Evolutionary conservation across 805 yeast genomes (phyloP).

Genomic region (Diddensiella santjacobensis): DNA sequence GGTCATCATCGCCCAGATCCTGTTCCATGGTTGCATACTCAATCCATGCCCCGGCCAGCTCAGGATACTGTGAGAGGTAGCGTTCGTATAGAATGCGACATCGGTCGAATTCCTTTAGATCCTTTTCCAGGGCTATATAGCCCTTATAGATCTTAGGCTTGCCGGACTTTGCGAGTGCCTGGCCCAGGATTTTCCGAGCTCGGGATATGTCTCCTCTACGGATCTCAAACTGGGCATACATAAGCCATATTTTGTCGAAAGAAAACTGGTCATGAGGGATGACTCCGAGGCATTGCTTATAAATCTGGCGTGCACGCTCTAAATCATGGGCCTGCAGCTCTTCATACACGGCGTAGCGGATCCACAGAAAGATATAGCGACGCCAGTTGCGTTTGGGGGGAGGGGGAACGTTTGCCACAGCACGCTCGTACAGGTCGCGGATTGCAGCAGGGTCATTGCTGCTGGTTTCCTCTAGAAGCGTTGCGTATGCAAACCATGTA

Average conservation of each 20-base stretch:
- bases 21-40: constrained; percentile 67
- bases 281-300: constrained; percentile 44
- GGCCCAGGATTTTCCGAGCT: constrained; percentile 70
- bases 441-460: constrained; percentile 19
- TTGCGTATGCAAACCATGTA: constrained; percentile 76
- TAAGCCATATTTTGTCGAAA: constrained; percentile 71
- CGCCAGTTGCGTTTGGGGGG: constrained; percentile 52
- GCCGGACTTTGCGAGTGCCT: constrained; percentile 57
- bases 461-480: constrained; percentile 43
- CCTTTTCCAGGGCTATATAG: constrained; percentile 66
- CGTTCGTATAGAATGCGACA: constrained; percentile 70
- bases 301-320: constrained; percentile 48
- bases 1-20: constrained; percentile 59
- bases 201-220: constrained; percentile 48
- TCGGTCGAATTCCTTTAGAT: constrained; percentile 74
- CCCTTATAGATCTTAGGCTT: constrained; percentile 53
- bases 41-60: constrained; percentile 48
- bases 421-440: constrained; percentile 42
- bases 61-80: constrained; percentile 50
- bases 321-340: constrained; percentile 48
- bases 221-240: constrained; percentile 67
- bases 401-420: constrained; percentile 43
- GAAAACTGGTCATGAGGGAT: constrained; percentile 62
- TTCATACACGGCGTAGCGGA: constrained; percentile 56
- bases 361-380: constrained; percentile 67